Evolutionary conservation across 2,329 filamentous ascomycete species (phyloP).

Genomic region (Huntiella moniliformis): DNA sequence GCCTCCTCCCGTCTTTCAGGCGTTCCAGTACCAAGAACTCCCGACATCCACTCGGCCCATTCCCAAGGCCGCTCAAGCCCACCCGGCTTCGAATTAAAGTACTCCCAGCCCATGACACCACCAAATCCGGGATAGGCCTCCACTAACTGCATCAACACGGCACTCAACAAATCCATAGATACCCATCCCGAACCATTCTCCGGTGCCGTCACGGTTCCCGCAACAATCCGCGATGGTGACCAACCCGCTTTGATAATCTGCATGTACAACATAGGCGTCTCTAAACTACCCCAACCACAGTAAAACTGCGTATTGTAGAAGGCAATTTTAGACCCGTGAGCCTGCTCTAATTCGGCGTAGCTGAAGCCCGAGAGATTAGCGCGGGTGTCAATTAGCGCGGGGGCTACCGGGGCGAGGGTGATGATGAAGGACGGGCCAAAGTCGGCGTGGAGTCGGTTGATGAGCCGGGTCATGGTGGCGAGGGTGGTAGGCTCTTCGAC

Average conservation of each 20-base stretch:
- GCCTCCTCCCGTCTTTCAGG: conserved; percentile 10
- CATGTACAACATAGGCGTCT: conserved; percentile 29
- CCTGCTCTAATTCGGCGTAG: conserved; percentile 55
- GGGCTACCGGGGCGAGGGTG: conserved; percentile 65
- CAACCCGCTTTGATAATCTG: conserved; percentile 43
- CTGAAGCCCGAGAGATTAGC: conserved; percentile 63
- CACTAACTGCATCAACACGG: conserved; percentile 25
- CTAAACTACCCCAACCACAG: conserved; percentile 59
- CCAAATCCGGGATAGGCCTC: conserved; percentile 49
- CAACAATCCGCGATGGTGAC: conserved; percentile 52
- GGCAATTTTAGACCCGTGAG: conserved; percentile 44
- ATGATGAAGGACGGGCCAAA: conserved; percentile 56
- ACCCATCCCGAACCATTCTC: conserved; percentile 46
- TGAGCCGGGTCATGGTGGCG: conserved; percentile 43
- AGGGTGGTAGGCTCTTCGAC: conserved; percentile 63
- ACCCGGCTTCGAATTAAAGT: conserved; percentile 63
- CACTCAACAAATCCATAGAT: conserved; percentile 26
- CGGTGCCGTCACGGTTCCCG: conserved; percentile 65
- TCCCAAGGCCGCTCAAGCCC: conserved; percentile 47
- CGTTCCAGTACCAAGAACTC: conserved; percentile 15
- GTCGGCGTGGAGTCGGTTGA: conserved; percentile 47
- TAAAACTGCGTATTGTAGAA: conserved; percentile 95
- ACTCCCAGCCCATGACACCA: conserved; percentile 90
- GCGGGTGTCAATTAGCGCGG: conserved; percentile 38
- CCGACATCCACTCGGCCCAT: conserved; percentile 55